A percentile compares a stretch with the other conserved stretches of the same genome.
phyloP scores from a whole-genome alignment of 2,329 filamentous ascomycete genomes.

The Monascus ruber region DNA sequence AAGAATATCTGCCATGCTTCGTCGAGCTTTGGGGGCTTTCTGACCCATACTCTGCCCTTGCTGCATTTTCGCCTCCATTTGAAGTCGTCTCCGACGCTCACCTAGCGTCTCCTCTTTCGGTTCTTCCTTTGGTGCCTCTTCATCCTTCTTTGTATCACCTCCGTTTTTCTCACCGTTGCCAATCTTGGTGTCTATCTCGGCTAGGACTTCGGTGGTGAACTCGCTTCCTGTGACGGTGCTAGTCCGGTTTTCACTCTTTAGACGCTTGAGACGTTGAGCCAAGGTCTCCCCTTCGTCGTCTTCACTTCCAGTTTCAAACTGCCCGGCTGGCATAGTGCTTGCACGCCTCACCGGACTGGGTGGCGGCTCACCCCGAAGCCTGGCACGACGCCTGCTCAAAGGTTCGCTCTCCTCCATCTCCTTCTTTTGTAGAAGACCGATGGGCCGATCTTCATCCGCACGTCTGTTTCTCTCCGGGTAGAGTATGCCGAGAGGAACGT shows the following conservation, averaged over 20 bases:
- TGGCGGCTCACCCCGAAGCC: conserved; percentile 53
- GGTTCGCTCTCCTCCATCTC: conserved; percentile 90
- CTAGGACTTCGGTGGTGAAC: conserved; percentile 34
- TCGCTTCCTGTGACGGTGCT: conserved; percentile 24
- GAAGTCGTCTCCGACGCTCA: conserved; percentile 34
- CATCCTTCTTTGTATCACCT: conserved; percentile 10
- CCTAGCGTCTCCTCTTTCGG: conserved; percentile 33
- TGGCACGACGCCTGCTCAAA: conserved; percentile 61
- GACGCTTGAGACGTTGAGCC: conserved; percentile 31
- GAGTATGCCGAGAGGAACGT: conserved; percentile 77
- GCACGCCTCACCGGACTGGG: conserved; percentile 13
- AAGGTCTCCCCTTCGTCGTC: conserved; percentile 34
- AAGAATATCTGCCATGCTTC: conserved; percentile 40
- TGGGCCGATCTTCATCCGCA: conserved; percentile 25
- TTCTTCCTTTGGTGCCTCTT: conserved; percentile 8
- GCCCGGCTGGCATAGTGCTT: conserved; percentile 17
- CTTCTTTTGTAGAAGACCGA: conserved; percentile 51
- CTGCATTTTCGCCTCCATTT: conserved; percentile 25
- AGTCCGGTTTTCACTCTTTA: conserved; percentile 25
- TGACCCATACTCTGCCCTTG: conserved; percentile 4
- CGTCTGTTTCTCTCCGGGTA: conserved; percentile 40
- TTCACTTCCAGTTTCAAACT: conserved; percentile 19
- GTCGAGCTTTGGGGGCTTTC: conserved; percentile 23
- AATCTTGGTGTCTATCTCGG: conserved; percentile 24
- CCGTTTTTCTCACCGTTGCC: conserved; percentile 2